Evolutionary conservation across 495 filamentous ascomycete genomes (phyloP).

Genomic region (Symbiotaphrina buchneri): DNA sequence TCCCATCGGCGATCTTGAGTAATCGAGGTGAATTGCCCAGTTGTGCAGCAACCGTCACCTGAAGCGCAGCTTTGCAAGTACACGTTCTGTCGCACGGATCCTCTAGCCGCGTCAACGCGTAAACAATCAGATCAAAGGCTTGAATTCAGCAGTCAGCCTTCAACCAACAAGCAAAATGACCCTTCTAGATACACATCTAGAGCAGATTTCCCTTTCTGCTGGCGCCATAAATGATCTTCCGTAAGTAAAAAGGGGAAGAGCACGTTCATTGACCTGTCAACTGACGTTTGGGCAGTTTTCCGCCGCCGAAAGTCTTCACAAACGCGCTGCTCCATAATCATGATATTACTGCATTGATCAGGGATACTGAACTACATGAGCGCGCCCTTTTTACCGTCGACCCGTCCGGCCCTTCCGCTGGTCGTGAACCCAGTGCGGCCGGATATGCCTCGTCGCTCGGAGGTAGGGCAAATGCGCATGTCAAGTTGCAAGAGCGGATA

Average conservation of each 20-base stretch:
- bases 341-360: slow-evolving; percentile 85
- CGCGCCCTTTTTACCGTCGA: slow-evolving; percentile 86
- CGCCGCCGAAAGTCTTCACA: slow-evolving; percentile 82
- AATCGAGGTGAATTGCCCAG: no score
- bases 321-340: slow-evolving; percentile 71
- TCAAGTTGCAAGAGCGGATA: slow-evolving; percentile 14
- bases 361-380: slow-evolving; percentile 89
- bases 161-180: slow-evolving; percentile 28
- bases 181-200: slow-evolving; percentile 62
- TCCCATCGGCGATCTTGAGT: no score
- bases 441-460: no score
- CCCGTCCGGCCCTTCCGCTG: slow-evolving; percentile 27
- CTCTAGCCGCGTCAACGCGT: no score
- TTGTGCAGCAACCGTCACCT: no score
- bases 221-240: slow-evolving; percentile 66
- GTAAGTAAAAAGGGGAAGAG: no score
- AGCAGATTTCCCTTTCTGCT: slow-evolving; percentile 73
- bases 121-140: no score
- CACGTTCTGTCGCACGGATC: no score
- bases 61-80: no score
- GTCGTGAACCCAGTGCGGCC: slow-evolving; percentile 9
- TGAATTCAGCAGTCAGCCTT: not conserved
- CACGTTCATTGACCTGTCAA: no score
- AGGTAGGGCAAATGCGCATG: no score
- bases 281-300: slow-evolving; percentile 60